These are phyloP conservation scores for Noccaea caerulescens DNA, from an alignment of 345 rosid species.

Conservation along the genomic window DNA sequence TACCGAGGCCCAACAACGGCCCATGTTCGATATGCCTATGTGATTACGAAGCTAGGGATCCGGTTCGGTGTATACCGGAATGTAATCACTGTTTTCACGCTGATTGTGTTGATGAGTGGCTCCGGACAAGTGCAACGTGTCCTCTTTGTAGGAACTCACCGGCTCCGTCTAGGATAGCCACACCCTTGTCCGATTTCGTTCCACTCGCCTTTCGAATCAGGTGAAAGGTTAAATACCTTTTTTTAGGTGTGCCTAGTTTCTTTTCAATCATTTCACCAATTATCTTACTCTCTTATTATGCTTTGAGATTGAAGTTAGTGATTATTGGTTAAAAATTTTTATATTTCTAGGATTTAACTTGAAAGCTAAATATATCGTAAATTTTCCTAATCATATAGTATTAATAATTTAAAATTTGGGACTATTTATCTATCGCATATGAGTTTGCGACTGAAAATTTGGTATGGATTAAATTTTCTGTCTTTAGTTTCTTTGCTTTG, in stretches of 20 bases:
- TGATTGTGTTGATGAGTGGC: slow-evolving; percentile 76
- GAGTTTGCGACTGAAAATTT: slow-evolving; percentile 15
- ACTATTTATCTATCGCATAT: not conserved
- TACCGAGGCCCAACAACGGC: slow-evolving; percentile 63
- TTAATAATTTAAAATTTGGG: not conserved
- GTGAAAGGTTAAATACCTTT: slow-evolving; percentile 44
- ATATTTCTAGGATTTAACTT: not conserved
- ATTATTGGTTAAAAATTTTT: not conserved
- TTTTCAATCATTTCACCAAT: not conserved
- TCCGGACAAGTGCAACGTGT: slow-evolving; percentile 66
- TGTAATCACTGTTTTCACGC: slow-evolving; percentile 80
- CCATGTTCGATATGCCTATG: slow-evolving; percentile 70
- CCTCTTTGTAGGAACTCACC: slow-evolving; percentile 78
- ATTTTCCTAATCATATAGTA: not conserved
- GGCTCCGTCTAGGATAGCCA: slow-evolving; percentile 49
- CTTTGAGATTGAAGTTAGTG: slow-evolving; percentile 3
- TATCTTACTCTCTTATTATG: not conserved
- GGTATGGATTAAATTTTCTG: not conserved
- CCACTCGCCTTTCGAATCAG: slow-evolving; percentile 55
- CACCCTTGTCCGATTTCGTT: slow-evolving; percentile 67
- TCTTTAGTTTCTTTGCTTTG: not conserved
- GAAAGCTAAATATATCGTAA: slow-evolving; percentile 14
- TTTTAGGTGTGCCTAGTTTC: not conserved
- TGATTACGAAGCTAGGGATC: slow-evolving; percentile 59
- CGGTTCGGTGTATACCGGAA: slow-evolving; percentile 61